Conservation (phyloP, 176 grass and related monocot species). For the Rhynchospora breviuscula region DNA sequence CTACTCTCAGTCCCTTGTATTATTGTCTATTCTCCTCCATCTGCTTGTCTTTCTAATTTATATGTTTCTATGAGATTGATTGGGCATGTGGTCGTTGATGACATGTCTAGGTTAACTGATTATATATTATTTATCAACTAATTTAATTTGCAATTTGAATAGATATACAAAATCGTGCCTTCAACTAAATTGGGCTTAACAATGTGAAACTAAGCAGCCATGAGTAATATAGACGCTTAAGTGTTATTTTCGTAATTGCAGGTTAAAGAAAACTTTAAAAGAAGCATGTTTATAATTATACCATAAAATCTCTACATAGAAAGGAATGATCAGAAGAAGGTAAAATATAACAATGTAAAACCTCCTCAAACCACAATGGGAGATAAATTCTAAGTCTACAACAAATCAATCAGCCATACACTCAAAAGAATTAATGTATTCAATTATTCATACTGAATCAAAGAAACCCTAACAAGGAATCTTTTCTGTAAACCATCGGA, state of each 20-base stretch:
- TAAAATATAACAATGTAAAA: neutral
- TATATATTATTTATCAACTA: too few relatives aligned
- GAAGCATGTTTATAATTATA: neutral
- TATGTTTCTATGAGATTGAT: too few relatives aligned
- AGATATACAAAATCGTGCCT: too few relatives aligned
- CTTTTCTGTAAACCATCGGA: conserved; percentile 43
- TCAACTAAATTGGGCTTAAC: neutral
- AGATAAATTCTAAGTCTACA: neutral
- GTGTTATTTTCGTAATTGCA: neutral
- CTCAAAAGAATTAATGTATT: neutral
- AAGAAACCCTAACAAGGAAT: conserved; percentile 40
- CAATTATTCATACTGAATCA: neutral
- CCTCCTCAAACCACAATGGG: neutral
- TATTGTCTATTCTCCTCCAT: neutral
- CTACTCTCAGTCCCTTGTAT: neutral
- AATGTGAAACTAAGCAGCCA: neutral
- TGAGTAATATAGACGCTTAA: neutral
- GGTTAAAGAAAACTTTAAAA: neutral
- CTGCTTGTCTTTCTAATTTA: neutral
- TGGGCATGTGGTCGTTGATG: too few relatives aligned
- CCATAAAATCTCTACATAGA: neutral
- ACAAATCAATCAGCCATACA: neutral
- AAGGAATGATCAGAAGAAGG: neutral
- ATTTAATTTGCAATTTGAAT: too few relatives aligned
- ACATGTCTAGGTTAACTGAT: too few relatives aligned